Conservation (phyloP, 192 early-diverging fungal species). For the Dimargaris verticillata region DNA sequence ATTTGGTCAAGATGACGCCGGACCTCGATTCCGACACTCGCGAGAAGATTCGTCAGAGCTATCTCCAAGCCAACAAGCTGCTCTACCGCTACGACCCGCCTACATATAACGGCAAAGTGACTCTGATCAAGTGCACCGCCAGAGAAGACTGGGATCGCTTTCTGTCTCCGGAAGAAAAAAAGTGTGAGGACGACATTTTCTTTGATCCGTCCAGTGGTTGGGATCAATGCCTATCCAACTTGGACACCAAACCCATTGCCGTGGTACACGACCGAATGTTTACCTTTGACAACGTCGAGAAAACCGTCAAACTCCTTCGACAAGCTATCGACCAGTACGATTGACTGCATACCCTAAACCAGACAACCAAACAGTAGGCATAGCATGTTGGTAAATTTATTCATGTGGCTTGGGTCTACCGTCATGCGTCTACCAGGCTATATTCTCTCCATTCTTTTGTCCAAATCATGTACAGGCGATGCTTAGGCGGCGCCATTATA, state of each 20-base stretch:
- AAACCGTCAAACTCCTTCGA: not conserved
- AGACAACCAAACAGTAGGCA: no score
- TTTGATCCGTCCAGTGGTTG: not conserved
- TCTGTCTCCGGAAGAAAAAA: not conserved
- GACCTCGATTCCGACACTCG: not conserved
- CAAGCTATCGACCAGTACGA: not conserved
- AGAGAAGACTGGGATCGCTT: not conserved
- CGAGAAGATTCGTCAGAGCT: conserved; percentile 7
- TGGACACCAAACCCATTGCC: conserved; percentile 1
- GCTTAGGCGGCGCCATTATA: no score
- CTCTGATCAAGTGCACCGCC: conserved; percentile 1
- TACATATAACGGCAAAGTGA: conserved; percentile 5
- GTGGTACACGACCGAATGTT: conserved; percentile 2
- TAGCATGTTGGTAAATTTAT: no score
- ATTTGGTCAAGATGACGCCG: not conserved
- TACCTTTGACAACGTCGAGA: conserved; percentile 1
- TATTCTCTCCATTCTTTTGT: no score
- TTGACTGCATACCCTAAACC: not conserved
- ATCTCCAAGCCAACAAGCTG: conserved; percentile 1
- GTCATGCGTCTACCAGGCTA: no score
- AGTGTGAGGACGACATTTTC: not conserved
- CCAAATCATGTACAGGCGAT: no score
- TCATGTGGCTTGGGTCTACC: no score
- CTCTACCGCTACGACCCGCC: not conserved
- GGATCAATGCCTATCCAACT: not conserved